Conservation (phyloP, 2,329 filamentous ascomycete genomes). For the Sporothrix sp. region DNA sequence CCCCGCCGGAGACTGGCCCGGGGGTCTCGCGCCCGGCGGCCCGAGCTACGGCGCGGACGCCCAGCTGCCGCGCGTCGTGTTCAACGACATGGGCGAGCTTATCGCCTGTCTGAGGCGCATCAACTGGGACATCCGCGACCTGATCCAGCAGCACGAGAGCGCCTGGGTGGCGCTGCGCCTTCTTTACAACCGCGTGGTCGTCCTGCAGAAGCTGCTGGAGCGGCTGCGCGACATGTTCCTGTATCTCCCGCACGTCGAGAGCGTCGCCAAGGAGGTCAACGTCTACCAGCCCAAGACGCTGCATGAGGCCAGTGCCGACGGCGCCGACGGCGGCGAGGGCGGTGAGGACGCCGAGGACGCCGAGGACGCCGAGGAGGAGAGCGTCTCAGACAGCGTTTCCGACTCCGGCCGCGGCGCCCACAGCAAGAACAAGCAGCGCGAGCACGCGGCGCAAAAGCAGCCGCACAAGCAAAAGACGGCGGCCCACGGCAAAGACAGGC, state of each 20-base stretch:
- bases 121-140: slow-evolving; percentile 3
- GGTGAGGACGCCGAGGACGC: too few species aligned
- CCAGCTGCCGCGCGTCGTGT: neutral
- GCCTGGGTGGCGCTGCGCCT: slow-evolving; percentile 2
- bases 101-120: neutral
- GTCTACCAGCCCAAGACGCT: neutral
- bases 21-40: neutral
- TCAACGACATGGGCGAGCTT: neutral
- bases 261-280: neutral
- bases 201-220: slow-evolving; percentile 6
- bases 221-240: slow-evolving; percentile 5
- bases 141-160: slow-evolving; percentile 7
- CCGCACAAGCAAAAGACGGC: too few species aligned
- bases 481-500: too few species aligned
- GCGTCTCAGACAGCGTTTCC: neutral
- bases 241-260: neutral
- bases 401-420: neutral
- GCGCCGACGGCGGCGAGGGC: neutral
- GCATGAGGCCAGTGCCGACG: neutral
- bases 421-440: too few species aligned
- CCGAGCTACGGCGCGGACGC: neutral
- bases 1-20: neutral
- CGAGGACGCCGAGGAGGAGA: too few species aligned
- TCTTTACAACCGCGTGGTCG: slow-evolving; percentile 7
- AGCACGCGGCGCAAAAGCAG: too few species aligned